Evolutionary conservation across 352 stramenopile genomes (phyloP).

Genomic region (Globisporangium radiosum): DNA sequence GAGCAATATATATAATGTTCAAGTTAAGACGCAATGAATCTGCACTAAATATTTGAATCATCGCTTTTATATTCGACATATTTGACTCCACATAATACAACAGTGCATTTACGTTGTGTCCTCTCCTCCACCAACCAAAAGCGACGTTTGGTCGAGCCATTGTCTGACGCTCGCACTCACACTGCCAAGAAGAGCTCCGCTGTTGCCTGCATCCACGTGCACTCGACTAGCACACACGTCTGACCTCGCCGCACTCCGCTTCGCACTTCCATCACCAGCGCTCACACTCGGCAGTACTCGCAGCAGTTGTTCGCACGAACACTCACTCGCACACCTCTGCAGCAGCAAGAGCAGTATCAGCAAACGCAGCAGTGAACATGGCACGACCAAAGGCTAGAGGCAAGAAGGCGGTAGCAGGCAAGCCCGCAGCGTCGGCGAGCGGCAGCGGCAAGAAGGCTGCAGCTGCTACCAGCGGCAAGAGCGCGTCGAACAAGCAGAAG

Average conservation of each 20-base stretch:
- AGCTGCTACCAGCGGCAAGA: not conserved
- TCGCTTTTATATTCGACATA: not conserved
- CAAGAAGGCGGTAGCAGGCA: slow-evolving; percentile 11
- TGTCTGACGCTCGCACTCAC: not conserved
- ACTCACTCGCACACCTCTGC: not conserved
- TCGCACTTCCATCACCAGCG: not conserved
- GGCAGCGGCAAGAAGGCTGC: slow-evolving; percentile 19
- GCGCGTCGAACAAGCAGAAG: slow-evolving; percentile 10
- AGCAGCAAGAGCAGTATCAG: too few species aligned
- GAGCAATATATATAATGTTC: too few species aligned
- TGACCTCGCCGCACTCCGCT: not conserved
- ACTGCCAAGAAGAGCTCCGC: not conserved
- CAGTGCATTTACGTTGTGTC: not conserved
- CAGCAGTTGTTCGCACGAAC: not conserved
- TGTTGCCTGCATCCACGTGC: not conserved
- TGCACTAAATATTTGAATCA: not conserved
- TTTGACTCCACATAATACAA: too few species aligned
- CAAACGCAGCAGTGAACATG: slow-evolving; percentile 3
- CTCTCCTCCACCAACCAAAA: slow-evolving; percentile 2
- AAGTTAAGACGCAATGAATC: too few species aligned
- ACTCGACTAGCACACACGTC: not conserved
- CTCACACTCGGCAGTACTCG: not conserved
- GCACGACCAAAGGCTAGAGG: slow-evolving; percentile 17
- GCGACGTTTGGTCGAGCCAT: not conserved
- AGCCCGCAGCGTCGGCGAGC: not conserved